Evolutionary conservation across 352 stramenopile genomes (phyloP), one percentile per base, ranked within the genome.

Genomic region (Phytopythium boreale): DNA sequence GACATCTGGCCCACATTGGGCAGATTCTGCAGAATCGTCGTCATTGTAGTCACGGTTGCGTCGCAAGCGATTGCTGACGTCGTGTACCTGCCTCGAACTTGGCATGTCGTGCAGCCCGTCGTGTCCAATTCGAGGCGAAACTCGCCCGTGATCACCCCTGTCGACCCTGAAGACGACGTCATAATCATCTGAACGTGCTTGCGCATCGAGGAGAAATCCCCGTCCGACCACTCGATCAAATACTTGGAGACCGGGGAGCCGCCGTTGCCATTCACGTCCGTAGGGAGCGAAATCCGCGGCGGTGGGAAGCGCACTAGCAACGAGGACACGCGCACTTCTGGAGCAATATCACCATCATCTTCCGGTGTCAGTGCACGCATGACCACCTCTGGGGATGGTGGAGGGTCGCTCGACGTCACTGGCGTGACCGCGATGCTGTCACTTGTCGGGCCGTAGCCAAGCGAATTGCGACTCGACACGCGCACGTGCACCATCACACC

Each of bases 211-310:
- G 76, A 62, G 68, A 92, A 99, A 43, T 87, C 76, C 4, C 70
- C 71, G n/a, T 88, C 82, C 17, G 79, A 92, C 95, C 95, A 99
- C 62, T 99, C 97, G 11, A 99, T 78, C 11, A 98, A 70, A 66
- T 98, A 99, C 55, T 89, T 81, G 1, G 82, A 83, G 43, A 98
- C 76, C 4, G 62, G 29, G 8, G 85, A 85, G 12, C 96, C 96
- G n/a, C 95, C 95, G 31, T 87, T 67, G 56, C 92, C 91, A 29
- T 96, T 88, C 11, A 84, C 20, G 61, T 98, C 92, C 0, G 69
- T 81, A 1, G 74, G 49, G 7, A 63, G 43, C 7, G 61, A 71
- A 59, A 82, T 82, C 58, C 63, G 79, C 14, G 80, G 91, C 14
- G 74, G 89, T 52, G 81, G 61, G 74, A 96, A 98, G 8, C 69